Percentiles rank a stretch among this genome's conserved stretches.
These are phyloP conservation scores for Cruciata laevipes DNA, from an alignment of 257 asterid species.

Conservation along the genomic window DNA sequence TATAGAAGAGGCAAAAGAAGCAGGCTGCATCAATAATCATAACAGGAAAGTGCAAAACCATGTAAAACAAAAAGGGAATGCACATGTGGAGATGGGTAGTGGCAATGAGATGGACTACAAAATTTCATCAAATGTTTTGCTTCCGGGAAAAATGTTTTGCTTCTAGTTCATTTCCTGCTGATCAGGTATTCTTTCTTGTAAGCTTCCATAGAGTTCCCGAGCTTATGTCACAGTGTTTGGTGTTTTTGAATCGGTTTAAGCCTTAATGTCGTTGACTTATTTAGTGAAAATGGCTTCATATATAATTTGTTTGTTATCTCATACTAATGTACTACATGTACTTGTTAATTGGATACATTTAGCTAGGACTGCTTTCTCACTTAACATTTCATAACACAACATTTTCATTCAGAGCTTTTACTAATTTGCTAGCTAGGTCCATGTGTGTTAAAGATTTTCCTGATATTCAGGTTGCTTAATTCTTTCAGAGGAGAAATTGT, in stretches of 20 bases:
- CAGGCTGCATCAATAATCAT: slow-evolving; percentile 14
- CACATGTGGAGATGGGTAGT: slow-evolving; percentile 33
- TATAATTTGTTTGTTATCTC: not conserved
- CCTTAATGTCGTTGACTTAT: not conserved
- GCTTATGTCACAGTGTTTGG: not conserved
- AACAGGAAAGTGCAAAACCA: slow-evolving; percentile 17
- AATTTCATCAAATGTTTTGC: slow-evolving; percentile 47
- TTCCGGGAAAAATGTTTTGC: slow-evolving; percentile 57
- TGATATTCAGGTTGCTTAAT: slow-evolving; percentile 12
- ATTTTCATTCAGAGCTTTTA: not conserved
- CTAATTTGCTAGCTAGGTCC: slow-evolving; percentile 10
- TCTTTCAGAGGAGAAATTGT: slow-evolving; percentile 70
- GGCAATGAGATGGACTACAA: slow-evolving; percentile 29
- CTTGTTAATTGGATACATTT: not conserved
- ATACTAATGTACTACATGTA: not conserved
- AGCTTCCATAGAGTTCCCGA: not conserved
- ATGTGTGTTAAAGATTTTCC: slow-evolving; percentile 10
- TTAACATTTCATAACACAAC: not conserved
- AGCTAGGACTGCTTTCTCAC: not conserved
- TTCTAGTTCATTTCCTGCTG: slow-evolving; percentile 76
- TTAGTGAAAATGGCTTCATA: not conserved
- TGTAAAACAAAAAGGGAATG: slow-evolving; percentile 27
- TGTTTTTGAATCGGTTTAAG: not conserved
- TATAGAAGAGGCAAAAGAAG: slow-evolving; percentile 31
- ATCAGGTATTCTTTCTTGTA: slow-evolving; percentile 45